A percentile compares a stretch with the other conserved stretches of the same genome.
phyloP scores from a whole-genome alignment of 2,329 filamentous ascomycete genomes.

The Acephala macrosclerotiorum region DNA sequence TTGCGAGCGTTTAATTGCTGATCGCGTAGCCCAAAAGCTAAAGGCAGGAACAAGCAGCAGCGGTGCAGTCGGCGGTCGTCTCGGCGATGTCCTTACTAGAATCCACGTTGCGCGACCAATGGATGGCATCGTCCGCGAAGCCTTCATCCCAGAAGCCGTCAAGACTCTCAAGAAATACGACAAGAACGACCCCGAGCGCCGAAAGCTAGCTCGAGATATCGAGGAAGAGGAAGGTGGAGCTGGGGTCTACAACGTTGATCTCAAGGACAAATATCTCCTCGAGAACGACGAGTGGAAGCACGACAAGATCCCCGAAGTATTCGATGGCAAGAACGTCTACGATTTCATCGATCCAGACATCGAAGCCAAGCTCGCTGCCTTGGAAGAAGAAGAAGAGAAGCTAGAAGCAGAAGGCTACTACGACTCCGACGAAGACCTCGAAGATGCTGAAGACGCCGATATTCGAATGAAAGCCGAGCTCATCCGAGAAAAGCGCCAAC shows the following conservation, averaged over 20 bases:
- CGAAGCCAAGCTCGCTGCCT: constrained; percentile 85
- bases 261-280: constrained; percentile 87
- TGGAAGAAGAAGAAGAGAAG: constrained; percentile 95
- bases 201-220: constrained; percentile 81
- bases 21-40: constrained; percentile 93
- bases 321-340: constrained; percentile 96
- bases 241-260: constrained; percentile 94
- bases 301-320: constrained; percentile 92
- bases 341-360: constrained; percentile 98
- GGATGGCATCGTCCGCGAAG: constrained; percentile 78
- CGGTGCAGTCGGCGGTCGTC: constrained; percentile 78
- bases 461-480: constrained; percentile 90
- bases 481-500: constrained; percentile 91
- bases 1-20: constrained; percentile 90
- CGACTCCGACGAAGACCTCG: constrained; percentile 80
- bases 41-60: constrained; percentile 85
- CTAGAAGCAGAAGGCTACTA: constrained; percentile 94
- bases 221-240: constrained; percentile 93
- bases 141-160: constrained; percentile 86
- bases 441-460: constrained; percentile 89
- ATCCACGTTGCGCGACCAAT: constrained; percentile 98
- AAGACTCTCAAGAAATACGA: constrained; percentile 88
- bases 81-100: constrained; percentile 89
- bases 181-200: constrained; percentile 85
- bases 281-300: constrained; percentile 94